These are phyloP conservation scores for Trypanosoma cruzi DNA, from an alignment of 208 protist genomes.

Conservation along the genomic window DNA sequence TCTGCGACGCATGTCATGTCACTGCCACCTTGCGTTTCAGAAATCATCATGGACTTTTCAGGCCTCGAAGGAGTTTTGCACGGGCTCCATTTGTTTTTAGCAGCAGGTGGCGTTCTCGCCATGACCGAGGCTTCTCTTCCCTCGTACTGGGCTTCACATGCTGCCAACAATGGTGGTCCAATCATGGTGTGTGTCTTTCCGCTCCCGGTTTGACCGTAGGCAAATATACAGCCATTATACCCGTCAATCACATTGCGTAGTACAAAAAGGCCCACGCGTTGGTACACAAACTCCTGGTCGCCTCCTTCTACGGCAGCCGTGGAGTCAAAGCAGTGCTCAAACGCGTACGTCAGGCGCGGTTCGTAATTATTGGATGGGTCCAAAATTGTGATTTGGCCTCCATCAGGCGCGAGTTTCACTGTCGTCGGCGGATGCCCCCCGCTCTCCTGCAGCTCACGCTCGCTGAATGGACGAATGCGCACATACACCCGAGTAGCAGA, in stretches of 20 bases:
- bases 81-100: neutral
- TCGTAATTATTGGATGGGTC: constrained; percentile 25
- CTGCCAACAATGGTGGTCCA: constrained; percentile 39
- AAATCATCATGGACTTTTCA: neutral
- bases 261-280: constrained; percentile 29
- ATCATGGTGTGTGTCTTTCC: constrained; percentile 74
- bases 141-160: neutral
- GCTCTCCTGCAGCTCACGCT: constrained; percentile 51
- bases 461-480: constrained; percentile 72
- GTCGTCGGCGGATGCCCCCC: constrained; percentile 39
- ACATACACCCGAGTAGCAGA: constrained; percentile 54
- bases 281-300: constrained; percentile 33
- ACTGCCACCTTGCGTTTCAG: neutral
- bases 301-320: neutral
- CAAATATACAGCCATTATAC: constrained; percentile 56
- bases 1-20: neutral
- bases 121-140: neutral
- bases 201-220: constrained; percentile 61
- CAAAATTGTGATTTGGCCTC: constrained; percentile 24
- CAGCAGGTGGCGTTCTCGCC: neutral
- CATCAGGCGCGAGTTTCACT: constrained; percentile 47
- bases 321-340: constrained; percentile 34
- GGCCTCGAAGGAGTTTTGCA: neutral
- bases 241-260: constrained; percentile 45
- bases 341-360: constrained; percentile 23